Evolutionary conservation across 1,139 yeast genomes (phyloP), one percentile per base, ranked within the genome.

Genomic region (Hemisphaericaspora subhashii): DNA sequence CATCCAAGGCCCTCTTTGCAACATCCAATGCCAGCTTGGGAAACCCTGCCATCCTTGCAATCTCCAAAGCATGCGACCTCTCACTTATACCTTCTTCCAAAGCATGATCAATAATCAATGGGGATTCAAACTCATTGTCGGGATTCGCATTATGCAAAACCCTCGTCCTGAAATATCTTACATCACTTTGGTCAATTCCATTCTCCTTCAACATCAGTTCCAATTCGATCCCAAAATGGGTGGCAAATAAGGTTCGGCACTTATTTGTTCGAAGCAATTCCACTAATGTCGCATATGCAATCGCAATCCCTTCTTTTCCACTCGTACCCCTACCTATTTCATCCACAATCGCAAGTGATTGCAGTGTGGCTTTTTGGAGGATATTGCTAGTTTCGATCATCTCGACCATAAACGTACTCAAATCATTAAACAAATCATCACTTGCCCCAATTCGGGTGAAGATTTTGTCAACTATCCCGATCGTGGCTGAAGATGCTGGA

Each of bases 311-410:
- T 62, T 92, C 98, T 39, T 72, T 70, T 0, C 90, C 85, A 45
- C 96, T 86, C 0, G 98, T 92, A 0, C 98, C 98, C 44, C 98
- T 71, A 0, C 98, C 98, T n/a, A 92, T 83, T 53, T 92, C 98
- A 62, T 92, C 98, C 33, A 92, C 78, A 23, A 92, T 85, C 0
- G 96, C 96, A 46, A 92, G 62, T 0, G 98, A 89, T 31, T 72
- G 62, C 0, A 71, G 55, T 0, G 98, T 88, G 1, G 98, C 95
- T 43, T 86, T 79, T 35, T 76, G 72, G 39, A 92, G 62, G 27
- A 92, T 89, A 45, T 78, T 74, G 18, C 95, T 83, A 0, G 96
- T 87, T 55, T 92, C 98, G n/a, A 87, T 77, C 98, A 92, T 90
- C 53, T 92, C 98, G 12, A 90, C 96, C 98, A 92, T 89, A 54